Base-by-base conservation (phyloP, 73 alveolate species). In the Paramecium biaurelia region DNA sequence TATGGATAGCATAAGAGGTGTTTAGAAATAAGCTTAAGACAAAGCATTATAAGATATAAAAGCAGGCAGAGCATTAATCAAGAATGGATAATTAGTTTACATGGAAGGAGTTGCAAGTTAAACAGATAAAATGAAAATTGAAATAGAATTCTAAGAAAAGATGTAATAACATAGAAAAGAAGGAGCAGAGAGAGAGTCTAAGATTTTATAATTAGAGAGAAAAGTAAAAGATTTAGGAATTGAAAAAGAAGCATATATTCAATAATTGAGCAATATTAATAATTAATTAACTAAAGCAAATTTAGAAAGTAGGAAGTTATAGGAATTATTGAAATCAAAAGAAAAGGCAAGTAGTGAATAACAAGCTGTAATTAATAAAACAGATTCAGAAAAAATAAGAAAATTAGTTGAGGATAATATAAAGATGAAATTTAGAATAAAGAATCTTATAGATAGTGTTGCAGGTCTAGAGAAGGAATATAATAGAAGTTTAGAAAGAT, bases 381-480 rank as follows among this genome's bases (percentile, higher is more conserved):
- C 70, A 9, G 90, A 79, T 79, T 79, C 90, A 37, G 94, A 89
- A 34, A 89, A 82, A 72, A 70, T 89, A 21, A 70, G 82, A 38
- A 89, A 42, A 32, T 41, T 89, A 18, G 92, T 89, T 21, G 94
- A 89, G 43, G 94, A 89, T 26, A 89, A 89, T 82, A 41, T 70
- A 21, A 68, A 47, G 34, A 63, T 89, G 76, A 89, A 89, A 63
- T 59, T 89, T 1, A 89, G 87, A 53, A 63, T 89, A 20, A 89
- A 89, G 41, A 63, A 67, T 30, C 70, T 89, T 8, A 35, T 63
- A 3, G 94, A 89, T 9, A 82, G 24, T 45, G 87, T 89, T 10
- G 87, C 79, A 49, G 20, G 35, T 7, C 45, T 89, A 43, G 94
- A 89, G 34, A 89, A 89, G 23, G 94, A 89, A 21, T 57, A 41